phyloP scores from a whole-genome alignment of 1,139 yeast species.

The Geotrichum candidum region DNA sequence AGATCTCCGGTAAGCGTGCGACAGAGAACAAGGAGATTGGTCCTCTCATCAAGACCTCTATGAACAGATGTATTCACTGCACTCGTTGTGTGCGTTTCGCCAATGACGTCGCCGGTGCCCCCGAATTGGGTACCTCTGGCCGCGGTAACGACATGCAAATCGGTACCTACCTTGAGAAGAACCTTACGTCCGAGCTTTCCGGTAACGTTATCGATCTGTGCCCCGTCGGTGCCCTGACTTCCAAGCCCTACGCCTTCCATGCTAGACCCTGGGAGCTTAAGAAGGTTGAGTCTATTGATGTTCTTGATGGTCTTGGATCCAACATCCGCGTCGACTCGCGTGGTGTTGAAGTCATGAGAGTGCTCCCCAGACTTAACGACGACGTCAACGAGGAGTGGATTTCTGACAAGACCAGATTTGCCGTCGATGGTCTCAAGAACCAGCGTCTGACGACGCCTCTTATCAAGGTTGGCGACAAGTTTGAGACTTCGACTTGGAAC shows the following conservation, averaged over 20 bases:
- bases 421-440: constrained; percentile 79
- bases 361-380: constrained; percentile 78
- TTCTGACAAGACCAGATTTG: constrained; percentile 79
- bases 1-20: constrained; percentile 80
- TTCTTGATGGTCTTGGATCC: constrained; percentile 77
- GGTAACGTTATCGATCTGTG: constrained; percentile 86
- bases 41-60: constrained; percentile 80
- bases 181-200: constrained; percentile 76
- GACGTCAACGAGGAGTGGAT: constrained; percentile 91
- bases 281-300: constrained; percentile 84
- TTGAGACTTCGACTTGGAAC: constrained; percentile 81
- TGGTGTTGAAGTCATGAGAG: constrained; percentile 85
- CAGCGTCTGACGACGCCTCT: constrained; percentile 83
- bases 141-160: constrained; percentile 91
- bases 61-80: constrained; percentile 93
- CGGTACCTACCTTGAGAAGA: constrained; percentile 82
- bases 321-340: constrained; percentile 80
- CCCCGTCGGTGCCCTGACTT: constrained; percentile 89
- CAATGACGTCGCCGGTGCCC: constrained; percentile 90
- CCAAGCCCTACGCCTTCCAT: constrained; percentile 84
- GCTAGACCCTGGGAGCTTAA: constrained; percentile 94
- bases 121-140: constrained; percentile 82
- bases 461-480: constrained; percentile 62
- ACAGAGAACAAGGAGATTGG: constrained; percentile 89
- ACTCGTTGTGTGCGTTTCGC: constrained; percentile 87